Evolutionary conservation across 2,329 filamentous ascomycete species (phyloP).

Genomic region (Didymella lethalis): DNA sequence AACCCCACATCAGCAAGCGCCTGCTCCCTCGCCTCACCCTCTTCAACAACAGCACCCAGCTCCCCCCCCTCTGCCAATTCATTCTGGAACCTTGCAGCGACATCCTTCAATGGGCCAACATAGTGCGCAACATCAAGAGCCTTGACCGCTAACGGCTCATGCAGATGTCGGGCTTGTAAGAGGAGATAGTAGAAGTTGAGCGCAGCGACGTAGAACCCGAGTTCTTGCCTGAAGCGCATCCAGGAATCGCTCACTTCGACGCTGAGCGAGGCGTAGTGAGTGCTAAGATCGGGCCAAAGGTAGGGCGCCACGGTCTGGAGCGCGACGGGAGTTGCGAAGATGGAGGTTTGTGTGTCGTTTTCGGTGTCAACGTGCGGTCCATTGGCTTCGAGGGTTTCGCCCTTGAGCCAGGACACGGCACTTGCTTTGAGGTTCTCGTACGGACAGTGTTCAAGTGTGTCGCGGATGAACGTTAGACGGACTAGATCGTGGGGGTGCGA

Average conservation of each 20-base stretch:
- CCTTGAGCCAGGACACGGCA: slow-evolving; percentile 67
- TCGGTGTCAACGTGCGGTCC: slow-evolving; percentile 33
- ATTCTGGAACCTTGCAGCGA: slow-evolving; percentile 46
- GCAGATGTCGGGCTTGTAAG: slow-evolving; percentile 58
- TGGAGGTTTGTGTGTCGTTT: slow-evolving; percentile 30
- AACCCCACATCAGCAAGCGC: slow-evolving; percentile 47
- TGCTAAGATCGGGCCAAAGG: slow-evolving; percentile 60
- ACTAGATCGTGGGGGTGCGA: slow-evolving; percentile 62
- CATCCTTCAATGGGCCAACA: slow-evolving; percentile 53
- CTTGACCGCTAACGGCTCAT: slow-evolving; percentile 56
- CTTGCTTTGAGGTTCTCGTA: slow-evolving; percentile 64
- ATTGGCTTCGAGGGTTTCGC: slow-evolving; percentile 62
- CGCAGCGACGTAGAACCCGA: slow-evolving; percentile 63
- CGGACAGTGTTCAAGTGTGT: slow-evolving; percentile 62
- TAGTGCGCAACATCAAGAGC: slow-evolving; percentile 56
- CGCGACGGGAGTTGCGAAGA: slow-evolving; percentile 59
- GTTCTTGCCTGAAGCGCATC: slow-evolving; percentile 60
- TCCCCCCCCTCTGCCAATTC: slow-evolving; percentile 47
- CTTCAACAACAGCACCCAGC: slow-evolving; percentile 48
- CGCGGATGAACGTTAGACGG: slow-evolving; percentile 62
- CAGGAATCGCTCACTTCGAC: slow-evolving; percentile 40
- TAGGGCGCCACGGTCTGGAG: slow-evolving; percentile 59
- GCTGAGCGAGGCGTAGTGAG: slow-evolving; percentile 46
- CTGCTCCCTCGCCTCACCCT: slow-evolving; percentile 43
- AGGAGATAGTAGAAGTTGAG: slow-evolving; percentile 68